Percentiles rank a stretch among this genome's conserved stretches.
Evolutionary conservation across 2,329 filamentous ascomycete genomes (phyloP).

Genomic region (Huntiella decipiens): DNA sequence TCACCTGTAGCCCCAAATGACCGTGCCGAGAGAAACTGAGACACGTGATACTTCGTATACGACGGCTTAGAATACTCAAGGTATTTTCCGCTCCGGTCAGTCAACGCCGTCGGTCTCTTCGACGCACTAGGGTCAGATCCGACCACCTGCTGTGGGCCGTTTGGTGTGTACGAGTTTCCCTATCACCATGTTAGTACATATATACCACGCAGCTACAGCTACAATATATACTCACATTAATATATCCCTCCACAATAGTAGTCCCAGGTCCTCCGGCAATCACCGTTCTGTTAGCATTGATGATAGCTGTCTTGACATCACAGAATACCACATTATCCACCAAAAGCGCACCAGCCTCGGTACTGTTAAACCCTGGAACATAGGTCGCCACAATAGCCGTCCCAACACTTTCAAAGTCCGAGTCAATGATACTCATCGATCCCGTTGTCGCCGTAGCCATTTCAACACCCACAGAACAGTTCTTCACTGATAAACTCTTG

Average conservation of each 20-base stretch:
- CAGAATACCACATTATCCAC: constrained; percentile 29
- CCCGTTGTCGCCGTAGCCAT: constrained; percentile 48
- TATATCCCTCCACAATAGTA: constrained; percentile 16
- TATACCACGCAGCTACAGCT: no score
- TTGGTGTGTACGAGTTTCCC: constrained; percentile 45
- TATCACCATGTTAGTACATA: constrained; percentile 19
- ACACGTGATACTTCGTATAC: constrained; percentile 40
- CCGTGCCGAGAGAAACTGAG: constrained; percentile 50
- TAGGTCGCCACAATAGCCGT: constrained; percentile 5
- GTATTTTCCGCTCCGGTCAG: constrained; percentile 29
- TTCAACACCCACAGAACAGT: constrained; percentile 47
- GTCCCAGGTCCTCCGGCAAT: constrained; percentile 12
- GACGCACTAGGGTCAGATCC: constrained; percentile 24
- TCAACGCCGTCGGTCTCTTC: constrained; percentile 32
- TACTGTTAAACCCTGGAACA: constrained; percentile 37
- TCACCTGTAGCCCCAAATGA: constrained; percentile 51
- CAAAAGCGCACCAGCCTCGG: constrained; percentile 25
- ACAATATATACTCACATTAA: constrained; percentile 10
- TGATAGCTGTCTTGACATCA: constrained; percentile 17
- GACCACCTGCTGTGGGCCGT: constrained; percentile 28
- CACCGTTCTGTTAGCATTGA: constrained; percentile 26
- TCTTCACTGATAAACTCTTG: constrained; percentile 43
- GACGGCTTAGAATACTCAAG: constrained; percentile 55
- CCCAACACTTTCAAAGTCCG: constrained; percentile 31
- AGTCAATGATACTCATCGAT: constrained; percentile 59